Conservation (phyloP, 169 alveolate genomes). For the Cryptosporidium ubiquitum region DNA sequence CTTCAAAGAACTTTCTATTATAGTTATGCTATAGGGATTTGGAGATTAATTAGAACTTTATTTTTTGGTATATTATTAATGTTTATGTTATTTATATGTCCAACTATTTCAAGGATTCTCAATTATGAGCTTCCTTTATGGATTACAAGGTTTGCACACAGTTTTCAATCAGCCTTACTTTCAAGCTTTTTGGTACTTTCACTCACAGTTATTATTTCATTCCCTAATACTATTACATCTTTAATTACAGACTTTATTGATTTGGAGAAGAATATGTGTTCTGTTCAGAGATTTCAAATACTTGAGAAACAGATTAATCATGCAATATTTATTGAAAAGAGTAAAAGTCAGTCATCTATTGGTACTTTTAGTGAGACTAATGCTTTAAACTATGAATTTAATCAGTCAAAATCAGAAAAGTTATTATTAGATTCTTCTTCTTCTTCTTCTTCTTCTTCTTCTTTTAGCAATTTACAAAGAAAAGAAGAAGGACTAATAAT, state of each 20-base stretch:
- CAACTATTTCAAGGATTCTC: constrained; percentile 45
- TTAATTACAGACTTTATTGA: constrained; percentile 48
- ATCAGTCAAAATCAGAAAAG: background rate
- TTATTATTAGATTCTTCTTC: background rate
- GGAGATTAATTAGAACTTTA: constrained; percentile 57
- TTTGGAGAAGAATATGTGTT: constrained; percentile 69
- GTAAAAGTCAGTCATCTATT: constrained; percentile 3
- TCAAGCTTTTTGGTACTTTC: constrained; percentile 54
- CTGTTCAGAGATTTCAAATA: constrained; percentile 66
- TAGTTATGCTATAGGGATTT: constrained; percentile 46
- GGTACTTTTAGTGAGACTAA: background rate
- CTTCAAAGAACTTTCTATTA: constrained; percentile 42
- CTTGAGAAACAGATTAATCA: constrained; percentile 52
- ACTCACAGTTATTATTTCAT: constrained; percentile 18
- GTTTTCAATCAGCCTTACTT: constrained; percentile 30
- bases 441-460: too few relatives aligned
- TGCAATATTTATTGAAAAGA: background rate
- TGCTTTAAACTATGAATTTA: background rate
- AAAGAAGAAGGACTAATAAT: background rate
- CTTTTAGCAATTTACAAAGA: background rate
- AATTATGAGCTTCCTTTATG: constrained; percentile 42
- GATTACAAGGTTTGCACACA: constrained; percentile 48
- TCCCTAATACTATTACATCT: constrained; percentile 41
- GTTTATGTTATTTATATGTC: constrained; percentile 34
- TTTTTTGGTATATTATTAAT: constrained; percentile 43